Percentiles rank a stretch among this genome's conserved stretches.
These are phyloP conservation scores for Fusarium palustre DNA, from an alignment of 2,329 filamentous ascomycete genomes.

Conservation along the genomic window DNA sequence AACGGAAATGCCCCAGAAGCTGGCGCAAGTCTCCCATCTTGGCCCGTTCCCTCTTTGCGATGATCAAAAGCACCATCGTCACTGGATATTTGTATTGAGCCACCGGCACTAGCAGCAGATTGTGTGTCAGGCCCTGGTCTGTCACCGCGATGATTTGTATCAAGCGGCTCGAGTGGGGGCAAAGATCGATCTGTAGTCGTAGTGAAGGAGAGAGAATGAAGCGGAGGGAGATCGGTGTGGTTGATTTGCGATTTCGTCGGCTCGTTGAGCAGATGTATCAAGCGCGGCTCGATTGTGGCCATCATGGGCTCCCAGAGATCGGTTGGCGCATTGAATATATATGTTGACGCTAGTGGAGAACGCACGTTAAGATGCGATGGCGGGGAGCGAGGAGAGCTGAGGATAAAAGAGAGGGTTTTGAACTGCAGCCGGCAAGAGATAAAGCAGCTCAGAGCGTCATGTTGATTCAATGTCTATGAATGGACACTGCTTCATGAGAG, in stretches of 20 bases:
- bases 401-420: slow-evolving; percentile 16
- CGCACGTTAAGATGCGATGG: slow-evolving; percentile 4
- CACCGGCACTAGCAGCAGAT: slow-evolving; percentile 24
- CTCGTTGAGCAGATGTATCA: slow-evolving; percentile 74
- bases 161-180: slow-evolving; percentile 65
- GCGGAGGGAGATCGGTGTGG: slow-evolving; percentile 66
- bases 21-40: slow-evolving; percentile 44
- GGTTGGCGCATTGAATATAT: slow-evolving; percentile 48
- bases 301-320: slow-evolving; percentile 58
- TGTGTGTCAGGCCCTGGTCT: slow-evolving; percentile 42
- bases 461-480: slow-evolving; percentile 20
- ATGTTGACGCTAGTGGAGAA: slow-evolving; percentile 33
- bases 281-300: slow-evolving; percentile 75
- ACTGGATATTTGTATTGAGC: slow-evolving; percentile 32
- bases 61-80: slow-evolving; percentile 41
- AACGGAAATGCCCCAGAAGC: slow-evolving; percentile 52
- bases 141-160: slow-evolving; percentile 58
- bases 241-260: slow-evolving; percentile 61
- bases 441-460: slow-evolving; percentile 41
- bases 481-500: slow-evolving; percentile 37
- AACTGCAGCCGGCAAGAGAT: slow-evolving; percentile 36
- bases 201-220: slow-evolving; percentile 61
- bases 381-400: slow-evolving; percentile 12
- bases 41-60: slow-evolving; percentile 39
- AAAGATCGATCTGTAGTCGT: slow-evolving; percentile 59